Conservation (phyloP, 192 early-diverging fungal genomes). For the Coemansia asiatica region DNA sequence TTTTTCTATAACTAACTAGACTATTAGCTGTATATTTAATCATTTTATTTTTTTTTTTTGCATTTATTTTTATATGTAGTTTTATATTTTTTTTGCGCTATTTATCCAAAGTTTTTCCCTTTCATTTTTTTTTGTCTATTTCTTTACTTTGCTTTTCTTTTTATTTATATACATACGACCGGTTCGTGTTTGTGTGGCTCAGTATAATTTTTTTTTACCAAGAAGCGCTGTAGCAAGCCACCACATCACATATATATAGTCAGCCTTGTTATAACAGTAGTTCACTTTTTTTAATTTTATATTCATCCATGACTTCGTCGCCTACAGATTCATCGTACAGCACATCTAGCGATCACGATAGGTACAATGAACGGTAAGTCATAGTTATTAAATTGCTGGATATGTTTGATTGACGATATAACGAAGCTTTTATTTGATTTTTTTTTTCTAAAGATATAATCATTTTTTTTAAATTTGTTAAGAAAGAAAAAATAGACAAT, state of each 20-base stretch:
- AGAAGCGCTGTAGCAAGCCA: no score
- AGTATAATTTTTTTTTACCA: background rate
- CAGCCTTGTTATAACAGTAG: background rate
- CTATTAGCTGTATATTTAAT: background rate
- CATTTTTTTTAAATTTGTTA: no score
- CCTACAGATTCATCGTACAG: slow-evolving; percentile 26
- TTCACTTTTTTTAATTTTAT: background rate
- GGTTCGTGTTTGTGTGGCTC: no score
- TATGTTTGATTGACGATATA: background rate
- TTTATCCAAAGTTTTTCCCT: background rate
- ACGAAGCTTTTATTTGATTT: background rate
- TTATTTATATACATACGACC: no score
- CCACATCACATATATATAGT: no score
- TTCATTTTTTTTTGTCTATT: background rate
- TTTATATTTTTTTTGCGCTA: background rate
- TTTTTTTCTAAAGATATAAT: no score
- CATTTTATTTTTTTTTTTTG: background rate
- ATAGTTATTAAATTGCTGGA: background rate
- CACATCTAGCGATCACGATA: slow-evolving; percentile 23
- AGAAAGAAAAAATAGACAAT: background rate
- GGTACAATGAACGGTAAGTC: slow-evolving; percentile 25
- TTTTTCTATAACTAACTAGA: background rate
- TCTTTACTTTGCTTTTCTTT: background rate
- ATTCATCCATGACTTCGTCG: slow-evolving; percentile 21
- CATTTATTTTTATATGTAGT: slow-evolving; percentile 2